Evolutionary conservation across 768 basidiomycete genomes (phyloP), one percentile per base, ranked within the genome.

Genomic region (Suillus weaverae): DNA sequence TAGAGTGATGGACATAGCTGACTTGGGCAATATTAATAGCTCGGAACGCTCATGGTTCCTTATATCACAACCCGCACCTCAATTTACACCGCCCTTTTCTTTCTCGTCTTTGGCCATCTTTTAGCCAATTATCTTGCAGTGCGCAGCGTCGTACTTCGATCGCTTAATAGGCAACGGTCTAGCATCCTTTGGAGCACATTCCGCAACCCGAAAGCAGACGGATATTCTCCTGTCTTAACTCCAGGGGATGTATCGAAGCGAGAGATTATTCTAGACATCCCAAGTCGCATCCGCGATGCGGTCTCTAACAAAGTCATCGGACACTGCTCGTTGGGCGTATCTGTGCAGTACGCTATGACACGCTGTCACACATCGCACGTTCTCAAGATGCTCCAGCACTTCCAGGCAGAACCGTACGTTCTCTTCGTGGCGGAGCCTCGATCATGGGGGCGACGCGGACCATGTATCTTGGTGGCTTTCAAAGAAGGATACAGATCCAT

Each of bases 91-190:
- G 77, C 81, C 1, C 79, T 90, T 4, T 78, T 85, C 62, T 13
- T 81, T 26, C 80, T 90, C 22, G 78, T 89, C 32, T 77, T 74
- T 3, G 77, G 82, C 0, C 89, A 91, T 68, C 78, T 90, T 9
- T 62, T 74, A 18, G 78, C 85, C 53, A 90, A 91, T 69, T 89
- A 87, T 67, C 65, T 83, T 18, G 89, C 84, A 14, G 86, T 91
- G 16, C 82, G 84, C 11, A 84, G 83, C 0, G 79, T 91, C 26
- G 80, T 80, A 10, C 75, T 90, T 39, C 83, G 84, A 35, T 78
- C 86, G 1, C 78, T 89, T 32, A 90, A 89, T 66, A 81, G 83
- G 33, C 87, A 89, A 72, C 83, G 89, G 2, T 75, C 84, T 0
- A 77, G 74, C 32, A 79, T 89, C 46, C 80, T 81, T 10, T 90